These are phyloP conservation scores for Daldinia caldariorum DNA, from an alignment of 495 filamentous ascomycete genomes.

Conservation along the genomic window DNA sequence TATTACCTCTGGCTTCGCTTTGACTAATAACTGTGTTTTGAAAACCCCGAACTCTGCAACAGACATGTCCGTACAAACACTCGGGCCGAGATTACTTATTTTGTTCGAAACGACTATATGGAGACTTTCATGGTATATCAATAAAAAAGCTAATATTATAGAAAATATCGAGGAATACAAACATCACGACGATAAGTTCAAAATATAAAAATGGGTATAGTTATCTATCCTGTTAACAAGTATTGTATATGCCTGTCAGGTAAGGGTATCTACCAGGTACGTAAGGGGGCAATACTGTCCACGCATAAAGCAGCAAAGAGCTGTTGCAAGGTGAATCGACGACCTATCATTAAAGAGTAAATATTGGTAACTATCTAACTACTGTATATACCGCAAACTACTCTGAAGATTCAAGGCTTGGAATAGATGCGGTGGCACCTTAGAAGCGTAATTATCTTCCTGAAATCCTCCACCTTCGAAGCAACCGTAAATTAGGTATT, in stretches of 20 bases:
- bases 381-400: neutral
- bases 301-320: neutral
- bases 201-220: neutral
- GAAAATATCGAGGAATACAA: neutral
- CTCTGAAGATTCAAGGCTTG: constrained; percentile 17
- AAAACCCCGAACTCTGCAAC: constrained; percentile 16
- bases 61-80: constrained; percentile 11
- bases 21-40: constrained; percentile 5
- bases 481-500: constrained; percentile 4
- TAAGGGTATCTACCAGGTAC: neutral
- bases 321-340: neutral
- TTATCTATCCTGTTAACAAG: neutral
- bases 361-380: neutral
- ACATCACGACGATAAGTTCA: neutral
- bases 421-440: constrained; percentile 20
- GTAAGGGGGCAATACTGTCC: neutral
- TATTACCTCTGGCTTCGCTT: constrained; percentile 4
- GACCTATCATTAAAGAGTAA: neutral
- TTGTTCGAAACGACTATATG: constrained; percentile 15
- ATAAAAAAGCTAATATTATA: neutral
- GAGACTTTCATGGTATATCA: neutral
- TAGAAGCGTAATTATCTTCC: constrained; percentile 21
- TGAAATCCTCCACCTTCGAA: neutral
- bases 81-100: constrained; percentile 5
- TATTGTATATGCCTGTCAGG: neutral